Base-by-base conservation (phyloP, 192 early-diverging fungal genomes). In the Coemansia sp. region DNA sequence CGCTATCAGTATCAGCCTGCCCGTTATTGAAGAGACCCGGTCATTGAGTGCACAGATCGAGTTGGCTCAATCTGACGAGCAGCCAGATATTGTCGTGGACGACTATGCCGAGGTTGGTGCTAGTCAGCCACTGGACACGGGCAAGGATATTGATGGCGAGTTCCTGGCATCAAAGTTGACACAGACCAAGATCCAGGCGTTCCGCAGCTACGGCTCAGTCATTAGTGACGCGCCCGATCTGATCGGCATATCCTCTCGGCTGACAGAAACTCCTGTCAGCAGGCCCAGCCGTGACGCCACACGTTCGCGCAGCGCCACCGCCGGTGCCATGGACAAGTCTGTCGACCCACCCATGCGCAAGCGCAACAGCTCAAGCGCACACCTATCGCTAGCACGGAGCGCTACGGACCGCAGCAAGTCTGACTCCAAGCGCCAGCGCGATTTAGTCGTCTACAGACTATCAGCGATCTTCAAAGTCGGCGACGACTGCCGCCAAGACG, bases 381-480 rank as follows among this genome's bases (percentile, higher is more conserved):
- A 45, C 16, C 20, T 27, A 27, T n/a, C 60, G 37, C 60, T 61
- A 2, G 27, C 18, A n/a, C 60, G 30, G 29, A 56, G 20, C 53
- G 37, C 29, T 15, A n/a, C 64, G 18, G 38, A 39, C n/a, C 20
- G 44, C 41, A 67, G 59, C 56, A 53, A 60, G 27, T 10, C n/a
- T 1, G 58, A 59, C 8, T 34, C 30, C 32, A 58, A 38, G 1
- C 6, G 30, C 8, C 39, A 43, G 20, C 32, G 56, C n/a, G 44
- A 59, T 44, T 43, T 71, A 5, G 56, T 76, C 0, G 63, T 74
- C 34, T 84, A 89, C 3, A 89, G 92, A 81, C 89, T 94, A 71
- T 91, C 92, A 4, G 91, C 94, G 1, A 99, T 99, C 64, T 99
- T 99, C 87, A 99, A 99, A 86, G 97, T 99, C 47, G 98, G 98